phyloP scores from a whole-genome alignment of 805 yeast species.

The Barnettozyma sp. region DNA sequence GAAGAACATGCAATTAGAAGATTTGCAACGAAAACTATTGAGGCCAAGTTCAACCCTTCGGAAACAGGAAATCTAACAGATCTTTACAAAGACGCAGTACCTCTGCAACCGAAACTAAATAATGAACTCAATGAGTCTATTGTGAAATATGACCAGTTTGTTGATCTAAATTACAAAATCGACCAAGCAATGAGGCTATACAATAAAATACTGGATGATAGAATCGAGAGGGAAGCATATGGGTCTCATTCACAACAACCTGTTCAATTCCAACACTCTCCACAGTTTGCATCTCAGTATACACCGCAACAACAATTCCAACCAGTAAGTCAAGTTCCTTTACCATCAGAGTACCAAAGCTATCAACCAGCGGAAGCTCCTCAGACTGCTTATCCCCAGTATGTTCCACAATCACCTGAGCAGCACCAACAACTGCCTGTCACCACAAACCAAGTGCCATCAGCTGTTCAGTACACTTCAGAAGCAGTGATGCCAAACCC shows the following conservation, averaged over 20 bases:
- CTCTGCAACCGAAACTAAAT: constrained; percentile 64
- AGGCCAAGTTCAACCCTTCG: constrained; percentile 17
- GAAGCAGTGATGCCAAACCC: background rate
- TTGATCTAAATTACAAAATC: constrained; percentile 72
- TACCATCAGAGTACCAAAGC: constrained; percentile 6
- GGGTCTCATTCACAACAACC: constrained; percentile 7
- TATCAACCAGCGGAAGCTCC: constrained; percentile 6
- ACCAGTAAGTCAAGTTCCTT: constrained; percentile 4
- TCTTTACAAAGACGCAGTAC: constrained; percentile 51
- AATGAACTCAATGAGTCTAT: constrained; percentile 50
- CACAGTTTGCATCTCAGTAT: constrained; percentile 1
- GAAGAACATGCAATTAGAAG: constrained; percentile 68
- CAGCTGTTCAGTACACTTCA: constrained; percentile 1
- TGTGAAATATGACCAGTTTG: constrained; percentile 54
- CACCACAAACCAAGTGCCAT: background rate
- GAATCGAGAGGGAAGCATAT: constrained; percentile 33
- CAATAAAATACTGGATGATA: constrained; percentile 61
- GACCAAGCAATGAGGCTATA: constrained; percentile 71
- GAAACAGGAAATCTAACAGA: constrained; percentile 46
- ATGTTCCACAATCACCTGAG: constrained; percentile 5
- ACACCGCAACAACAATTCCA: constrained; percentile 9
- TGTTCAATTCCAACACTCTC: constrained; percentile 7
- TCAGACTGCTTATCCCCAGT: constrained; percentile 10
- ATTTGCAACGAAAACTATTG: constrained; percentile 61
- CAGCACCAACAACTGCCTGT: constrained; percentile 1